Evolutionary conservation across 352 stramenopile genomes (phyloP).

Genomic region (Pythium volutum): DNA sequence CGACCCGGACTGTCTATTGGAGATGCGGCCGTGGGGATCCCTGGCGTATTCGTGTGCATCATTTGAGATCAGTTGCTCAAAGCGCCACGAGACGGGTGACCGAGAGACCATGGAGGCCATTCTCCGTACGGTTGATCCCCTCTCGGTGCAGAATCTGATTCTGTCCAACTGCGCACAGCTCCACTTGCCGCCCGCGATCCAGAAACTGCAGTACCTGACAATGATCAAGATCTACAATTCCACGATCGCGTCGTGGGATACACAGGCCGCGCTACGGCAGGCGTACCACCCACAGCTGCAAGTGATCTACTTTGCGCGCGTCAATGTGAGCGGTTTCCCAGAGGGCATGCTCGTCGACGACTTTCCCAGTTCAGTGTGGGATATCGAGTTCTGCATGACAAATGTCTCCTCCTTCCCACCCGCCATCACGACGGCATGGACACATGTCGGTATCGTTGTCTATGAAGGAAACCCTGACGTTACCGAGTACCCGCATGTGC

Average conservation of each 20-base stretch:
- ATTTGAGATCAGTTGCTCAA: no score
- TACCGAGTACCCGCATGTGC: neutral
- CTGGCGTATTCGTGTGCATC: no score
- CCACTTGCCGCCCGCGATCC: constrained; percentile 6
- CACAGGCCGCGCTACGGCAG: neutral
- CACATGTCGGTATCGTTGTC: neutral
- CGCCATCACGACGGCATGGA: neutral
- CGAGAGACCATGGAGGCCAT: no score
- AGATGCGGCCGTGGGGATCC: no score
- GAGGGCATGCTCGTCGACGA: neutral
- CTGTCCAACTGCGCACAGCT: constrained; percentile 1
- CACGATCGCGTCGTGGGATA: neutral
- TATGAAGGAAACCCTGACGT: neutral
- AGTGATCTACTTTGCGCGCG: neutral
- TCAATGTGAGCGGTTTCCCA: constrained; percentile 3
- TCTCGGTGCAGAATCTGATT: neutral
- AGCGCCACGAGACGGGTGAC: no score
- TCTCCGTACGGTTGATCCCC: neutral
- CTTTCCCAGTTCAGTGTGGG: neutral
- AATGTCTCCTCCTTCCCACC: constrained; percentile 2
- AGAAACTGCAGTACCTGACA: neutral
- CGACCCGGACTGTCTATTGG: no score
- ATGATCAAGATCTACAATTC: constrained; percentile 19
- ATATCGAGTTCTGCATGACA: neutral
- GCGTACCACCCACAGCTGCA: neutral